phyloP scores from a whole-genome alignment of 164 flowering plant genomes.

The Annona squamosa region DNA sequence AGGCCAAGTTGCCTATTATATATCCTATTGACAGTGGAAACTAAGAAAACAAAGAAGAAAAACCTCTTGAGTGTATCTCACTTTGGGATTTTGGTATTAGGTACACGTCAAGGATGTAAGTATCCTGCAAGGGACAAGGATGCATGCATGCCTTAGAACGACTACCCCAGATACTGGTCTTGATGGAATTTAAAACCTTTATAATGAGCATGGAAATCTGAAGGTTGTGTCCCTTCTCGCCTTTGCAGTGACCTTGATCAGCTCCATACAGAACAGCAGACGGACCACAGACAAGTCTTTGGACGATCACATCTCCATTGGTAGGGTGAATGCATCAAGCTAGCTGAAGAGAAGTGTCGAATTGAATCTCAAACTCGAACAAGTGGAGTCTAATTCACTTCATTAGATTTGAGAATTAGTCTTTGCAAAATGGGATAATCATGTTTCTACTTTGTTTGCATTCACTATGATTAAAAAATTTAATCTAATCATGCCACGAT shows the following conservation, averaged over 20 bases:
- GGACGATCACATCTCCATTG: no score
- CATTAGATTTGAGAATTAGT: no score
- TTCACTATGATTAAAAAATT: no score
- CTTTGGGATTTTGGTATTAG: neutral
- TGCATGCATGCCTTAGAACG: neutral
- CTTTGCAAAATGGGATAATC: no score
- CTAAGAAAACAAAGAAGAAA: neutral
- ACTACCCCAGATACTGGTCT: neutral
- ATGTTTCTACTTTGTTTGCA: no score
- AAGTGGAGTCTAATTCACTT: no score
- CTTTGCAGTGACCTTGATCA: neutral
- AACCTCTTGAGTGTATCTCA: neutral
- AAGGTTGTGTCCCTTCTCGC: neutral
- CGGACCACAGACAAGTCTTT: no score
- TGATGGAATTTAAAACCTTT: constrained; percentile 4
- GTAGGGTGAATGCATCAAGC: no score
- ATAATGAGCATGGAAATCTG: neutral
- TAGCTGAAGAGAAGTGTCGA: no score
- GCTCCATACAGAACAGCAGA: no score
- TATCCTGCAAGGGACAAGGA: neutral
- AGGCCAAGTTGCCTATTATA: neutral
- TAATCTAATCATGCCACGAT: no score
- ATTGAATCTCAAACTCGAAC: no score
- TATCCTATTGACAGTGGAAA: neutral
- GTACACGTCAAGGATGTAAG: neutral